These are phyloP conservation scores for Cordyceps javanica DNA, from an alignment of 2,329 filamentous ascomycete genomes.

Conservation along the genomic window DNA sequence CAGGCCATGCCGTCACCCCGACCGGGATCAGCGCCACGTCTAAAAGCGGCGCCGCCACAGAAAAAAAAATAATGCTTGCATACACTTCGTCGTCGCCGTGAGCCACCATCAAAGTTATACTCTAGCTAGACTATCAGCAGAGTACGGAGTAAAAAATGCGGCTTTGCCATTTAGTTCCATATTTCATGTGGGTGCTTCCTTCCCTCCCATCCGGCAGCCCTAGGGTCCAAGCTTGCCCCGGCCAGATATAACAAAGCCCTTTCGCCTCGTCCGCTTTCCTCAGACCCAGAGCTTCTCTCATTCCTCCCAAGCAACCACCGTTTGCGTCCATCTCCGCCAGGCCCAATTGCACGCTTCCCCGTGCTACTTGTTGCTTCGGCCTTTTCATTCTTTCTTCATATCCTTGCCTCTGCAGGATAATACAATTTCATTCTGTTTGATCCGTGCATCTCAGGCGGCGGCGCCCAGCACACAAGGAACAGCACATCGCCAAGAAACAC, in stretches of 20 bases:
- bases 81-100: neutral
- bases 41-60: slow-evolving; percentile 5
- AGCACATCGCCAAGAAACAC: neutral
- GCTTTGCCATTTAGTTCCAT: neutral
- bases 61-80: slow-evolving; percentile 3
- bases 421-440: neutral
- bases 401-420: neutral
- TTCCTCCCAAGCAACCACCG: slow-evolving; percentile 6
- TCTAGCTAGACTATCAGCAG: neutral
- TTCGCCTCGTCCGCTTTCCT: neutral
- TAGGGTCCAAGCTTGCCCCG: neutral
- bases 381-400: neutral
- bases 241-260: slow-evolving; percentile 2
- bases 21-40: slow-evolving; percentile 9
- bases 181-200: neutral
- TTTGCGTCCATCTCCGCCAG: neutral
- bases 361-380: neutral
- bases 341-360: neutral
- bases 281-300: slow-evolving; percentile 5
- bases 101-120: neutral
- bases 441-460: neutral
- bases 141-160: neutral
- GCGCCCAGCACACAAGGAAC: neutral
- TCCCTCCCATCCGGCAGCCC: neutral
- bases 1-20: neutral